Percentiles rank a stretch among this genome's conserved stretches.
These are phyloP conservation scores for Diaporthe eres DNA, from an alignment of 2,329 filamentous ascomycete species.

Conservation along the genomic window DNA sequence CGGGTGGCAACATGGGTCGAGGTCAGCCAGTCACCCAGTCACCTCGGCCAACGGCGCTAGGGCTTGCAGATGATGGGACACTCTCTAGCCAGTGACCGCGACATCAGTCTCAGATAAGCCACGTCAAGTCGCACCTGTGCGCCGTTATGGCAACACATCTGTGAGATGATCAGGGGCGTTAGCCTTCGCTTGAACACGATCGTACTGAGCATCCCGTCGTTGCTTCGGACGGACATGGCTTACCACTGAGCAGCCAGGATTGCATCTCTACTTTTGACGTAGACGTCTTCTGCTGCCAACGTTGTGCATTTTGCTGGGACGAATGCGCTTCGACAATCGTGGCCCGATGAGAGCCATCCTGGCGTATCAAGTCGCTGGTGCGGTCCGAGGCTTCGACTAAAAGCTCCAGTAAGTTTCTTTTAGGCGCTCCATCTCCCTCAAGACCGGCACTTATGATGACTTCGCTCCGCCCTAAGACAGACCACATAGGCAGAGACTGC, in stretches of 20 bases:
- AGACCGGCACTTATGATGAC: background rate
- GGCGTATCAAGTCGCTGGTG: background rate
- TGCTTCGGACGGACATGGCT: background rate
- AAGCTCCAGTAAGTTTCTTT: background rate
- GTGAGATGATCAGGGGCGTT: background rate
- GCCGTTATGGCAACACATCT: background rate
- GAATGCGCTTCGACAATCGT: background rate
- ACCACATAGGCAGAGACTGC: background rate
- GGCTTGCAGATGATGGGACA: background rate
- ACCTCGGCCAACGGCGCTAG: background rate
- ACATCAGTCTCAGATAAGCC: conserved; percentile 18
- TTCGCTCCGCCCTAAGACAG: background rate
- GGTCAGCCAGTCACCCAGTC: conserved; percentile 7
- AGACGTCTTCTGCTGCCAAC: background rate
- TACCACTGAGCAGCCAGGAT: background rate
- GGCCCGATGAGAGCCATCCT: background rate
- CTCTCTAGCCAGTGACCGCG: background rate
- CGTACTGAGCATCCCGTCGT: background rate
- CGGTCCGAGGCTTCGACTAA: background rate
- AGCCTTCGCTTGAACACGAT: background rate
- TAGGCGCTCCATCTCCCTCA: background rate
- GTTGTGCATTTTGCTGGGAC: background rate
- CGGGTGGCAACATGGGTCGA: conserved; percentile 1
- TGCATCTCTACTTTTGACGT: background rate
- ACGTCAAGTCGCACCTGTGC: conserved; percentile 10